Conservation (phyloP, 169 alveolate genomes). For the Plasmodium fragile region DNA sequence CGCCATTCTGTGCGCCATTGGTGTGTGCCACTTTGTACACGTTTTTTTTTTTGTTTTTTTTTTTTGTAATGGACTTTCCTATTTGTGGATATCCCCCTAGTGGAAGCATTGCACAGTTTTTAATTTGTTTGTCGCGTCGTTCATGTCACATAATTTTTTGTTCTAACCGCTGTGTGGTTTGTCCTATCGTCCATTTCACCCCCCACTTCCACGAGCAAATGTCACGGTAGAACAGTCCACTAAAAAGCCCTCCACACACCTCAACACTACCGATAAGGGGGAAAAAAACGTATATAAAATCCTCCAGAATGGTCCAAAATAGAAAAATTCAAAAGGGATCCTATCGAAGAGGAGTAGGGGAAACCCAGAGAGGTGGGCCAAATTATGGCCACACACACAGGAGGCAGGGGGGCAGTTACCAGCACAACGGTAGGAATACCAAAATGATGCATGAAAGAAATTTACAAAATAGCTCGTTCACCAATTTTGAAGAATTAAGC, state of each 20-base stretch:
- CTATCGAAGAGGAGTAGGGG: not conserved
- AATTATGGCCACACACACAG: not conserved
- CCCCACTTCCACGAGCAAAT: not conserved
- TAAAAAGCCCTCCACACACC: not conserved
- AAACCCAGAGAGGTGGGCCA: not conserved
- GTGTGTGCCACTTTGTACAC: not conserved
- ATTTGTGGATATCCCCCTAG: not conserved
- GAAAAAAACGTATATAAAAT: not conserved
- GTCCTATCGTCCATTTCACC: not conserved
- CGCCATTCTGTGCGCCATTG: not conserved
- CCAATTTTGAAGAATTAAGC: conserved; percentile 59
- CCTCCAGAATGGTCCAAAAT: not conserved
- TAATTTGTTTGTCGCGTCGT: not conserved
- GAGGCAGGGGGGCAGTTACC: not conserved
- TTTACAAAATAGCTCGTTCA: conserved; percentile 29
- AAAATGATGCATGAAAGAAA: conserved; percentile 73
- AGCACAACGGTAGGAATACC: not conserved
- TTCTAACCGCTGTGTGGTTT: not conserved
- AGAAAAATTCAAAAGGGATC: not conserved
- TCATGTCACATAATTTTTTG: not conserved
- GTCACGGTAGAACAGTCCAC: not conserved
- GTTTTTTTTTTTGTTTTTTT: not conserved
- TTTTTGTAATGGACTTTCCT: not conserved
- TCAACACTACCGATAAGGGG: not conserved
- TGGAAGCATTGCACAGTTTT: not conserved